Base-by-base conservation (phyloP, 805 yeast species). In the Cephaloascus fragrans region DNA sequence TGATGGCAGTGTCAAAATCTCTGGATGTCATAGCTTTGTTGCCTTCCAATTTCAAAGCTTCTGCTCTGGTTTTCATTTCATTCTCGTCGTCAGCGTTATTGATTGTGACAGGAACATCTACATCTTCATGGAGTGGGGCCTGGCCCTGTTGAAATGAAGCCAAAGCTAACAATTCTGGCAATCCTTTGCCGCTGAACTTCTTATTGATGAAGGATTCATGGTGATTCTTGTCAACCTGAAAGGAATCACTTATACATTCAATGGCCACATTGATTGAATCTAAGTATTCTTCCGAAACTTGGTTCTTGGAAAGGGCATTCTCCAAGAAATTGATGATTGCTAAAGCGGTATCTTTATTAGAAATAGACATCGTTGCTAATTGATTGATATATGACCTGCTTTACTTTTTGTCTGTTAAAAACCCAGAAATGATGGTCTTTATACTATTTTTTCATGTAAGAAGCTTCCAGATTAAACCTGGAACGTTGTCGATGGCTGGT, bases 201-300 rank as follows among this genome's bases (percentile, higher is more conserved):
- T 57, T 43, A 10, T 63, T 45, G 6, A 59, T 44, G 4, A 56
- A 50, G 26, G 55, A 52, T 28, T 59, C 49, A 28, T 70, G 69
- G 18, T 63, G 65, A 19, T 72, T 80, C 48, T 71, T 69, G 46
- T 73, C 68, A 19, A 89, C 78, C 37, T 69, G 79, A 56, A 82
- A 90, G 9, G 95, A 87, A 51, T 89, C 97, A 18, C 84, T 76
- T 41, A 93, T 76, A 66, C 97, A 87, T 54, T 87, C 96, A 47
- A 88, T 73, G 44, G 97, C 97, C 38, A 90, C 95, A 47, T 88
- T 96, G 49, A 90, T 69, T 8, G 96, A 86, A 49, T 93, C 97
- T 41, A 72, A 71, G 55, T 80, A 85, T 46, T 90, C 97, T 45
- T 79, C 83, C 29, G 81, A 62, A 35, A 89, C 74, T 34, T 73